Evolutionary conservation across 345 rosid species (phyloP), one percentile per base, ranked within the genome.

Genomic region (Barbarea vulgaris): DNA sequence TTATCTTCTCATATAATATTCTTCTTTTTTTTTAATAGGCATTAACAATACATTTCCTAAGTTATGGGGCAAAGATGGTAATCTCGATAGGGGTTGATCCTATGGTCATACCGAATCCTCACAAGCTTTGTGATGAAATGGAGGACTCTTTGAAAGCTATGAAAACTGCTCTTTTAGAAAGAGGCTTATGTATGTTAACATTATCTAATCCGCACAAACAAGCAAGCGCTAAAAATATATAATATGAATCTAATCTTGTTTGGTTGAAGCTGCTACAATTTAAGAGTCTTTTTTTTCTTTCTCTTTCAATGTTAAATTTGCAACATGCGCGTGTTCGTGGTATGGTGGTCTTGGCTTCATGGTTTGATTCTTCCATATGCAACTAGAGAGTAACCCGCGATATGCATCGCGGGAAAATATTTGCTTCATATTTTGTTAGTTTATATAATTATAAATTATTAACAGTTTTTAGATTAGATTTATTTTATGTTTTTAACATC

Each of bases 31-130:
- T n/a, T n/a, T n/a, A n/a, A 21, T 83, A 90, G 97, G 94, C 91
- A 27, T 33, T 90, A 79, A 85, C 89, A 12, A 34, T 87, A 13
- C 94, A 93, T 77, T 88, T 75, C 67, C 89, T 87, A 59, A 90
- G 96, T 64, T 88, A 93, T 64, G 79, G 62, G 22, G 78, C 82
- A 8, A 90, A 81, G 73, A 82, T 90, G 93, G 81, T 76, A 12
- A 64, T 92, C 41, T 82, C 81, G 34, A 7, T 88, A 15, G 86
- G 85, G 1, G 92, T 83, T 33, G 96, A 93, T 72, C 86, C 87
- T 17, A 82, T 73, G 4, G 82, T 73, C 24, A 75, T 92, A 74
- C 83, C 89, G 3, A 77, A 87, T 77, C 91, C 94, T 75, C 83
- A 84, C 25, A 79, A 36, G 41, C 84, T 92, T 11, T 83, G 87